phyloP scores from a whole-genome alignment of 176 grass and related monocot genomes.

The Musa schizocarpa region DNA sequence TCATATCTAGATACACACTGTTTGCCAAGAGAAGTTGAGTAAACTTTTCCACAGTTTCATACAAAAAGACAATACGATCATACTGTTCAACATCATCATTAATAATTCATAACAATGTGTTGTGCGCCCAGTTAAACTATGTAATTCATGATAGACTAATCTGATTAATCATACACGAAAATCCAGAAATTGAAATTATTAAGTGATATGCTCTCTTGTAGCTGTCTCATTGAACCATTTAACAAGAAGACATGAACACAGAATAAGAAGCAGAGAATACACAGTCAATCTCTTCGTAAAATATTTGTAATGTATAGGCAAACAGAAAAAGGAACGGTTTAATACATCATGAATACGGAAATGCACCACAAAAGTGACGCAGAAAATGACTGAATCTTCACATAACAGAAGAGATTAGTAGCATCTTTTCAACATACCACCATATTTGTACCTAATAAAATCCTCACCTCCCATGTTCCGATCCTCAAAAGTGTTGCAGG shows the following conservation, averaged over 20 bases:
- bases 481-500: constrained; percentile 52
- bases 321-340: neutral
- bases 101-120: neutral
- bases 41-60: neutral
- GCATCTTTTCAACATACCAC: neutral
- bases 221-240: neutral
- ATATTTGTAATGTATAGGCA: neutral
- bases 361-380: neutral
- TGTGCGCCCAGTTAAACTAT: neutral
- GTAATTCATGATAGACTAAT: neutral
- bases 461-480: constrained; percentile 74
- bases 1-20: constrained; percentile 13
- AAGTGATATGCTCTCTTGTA: neutral
- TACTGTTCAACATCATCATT: neutral
- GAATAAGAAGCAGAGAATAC: neutral
- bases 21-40: constrained; percentile 5
- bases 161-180: neutral
- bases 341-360: neutral
- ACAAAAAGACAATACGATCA: neutral
- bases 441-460: neutral
- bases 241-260: neutral
- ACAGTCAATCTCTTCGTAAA: neutral
- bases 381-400: neutral
- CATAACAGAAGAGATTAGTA: neutral
- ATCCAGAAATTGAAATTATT: too few species aligned